Evolutionary conservation across 371 early-diverging fungal species (phyloP).

Genomic region (Mucor irregularis): DNA sequence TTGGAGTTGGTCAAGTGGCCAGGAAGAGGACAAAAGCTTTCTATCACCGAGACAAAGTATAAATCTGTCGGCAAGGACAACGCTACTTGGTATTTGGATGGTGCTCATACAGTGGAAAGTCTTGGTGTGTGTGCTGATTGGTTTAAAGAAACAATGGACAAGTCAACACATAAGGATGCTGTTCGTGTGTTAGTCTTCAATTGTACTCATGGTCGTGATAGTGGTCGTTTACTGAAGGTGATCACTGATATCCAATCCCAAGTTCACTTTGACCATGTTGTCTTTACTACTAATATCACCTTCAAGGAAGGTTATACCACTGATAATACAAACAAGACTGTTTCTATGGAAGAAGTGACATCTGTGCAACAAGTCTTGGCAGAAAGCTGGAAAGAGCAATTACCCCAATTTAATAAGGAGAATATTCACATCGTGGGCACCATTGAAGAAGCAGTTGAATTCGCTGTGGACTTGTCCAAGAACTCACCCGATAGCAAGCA

Average conservation of each 20-base stretch:
- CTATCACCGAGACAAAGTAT: slow-evolving; percentile 37
- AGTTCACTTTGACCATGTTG: slow-evolving; percentile 60
- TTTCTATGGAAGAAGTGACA: slow-evolving; percentile 55
- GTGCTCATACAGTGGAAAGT: slow-evolving; percentile 94
- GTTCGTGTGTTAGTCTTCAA: slow-evolving; percentile 79
- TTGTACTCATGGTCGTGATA: slow-evolving; percentile 82
- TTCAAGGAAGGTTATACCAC: slow-evolving; percentile 50
- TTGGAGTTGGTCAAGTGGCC: slow-evolving; percentile 79
- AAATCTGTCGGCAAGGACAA: slow-evolving; percentile 34
- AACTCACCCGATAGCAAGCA: slow-evolving; percentile 11
- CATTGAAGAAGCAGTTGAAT: slow-evolving; percentile 77
- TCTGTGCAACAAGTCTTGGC: slow-evolving; percentile 56
- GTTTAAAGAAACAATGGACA: slow-evolving; percentile 55
- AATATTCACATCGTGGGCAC: slow-evolving; percentile 52
- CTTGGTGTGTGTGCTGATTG: slow-evolving; percentile 78
- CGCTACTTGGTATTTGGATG: slow-evolving; percentile 83
- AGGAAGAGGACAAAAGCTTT: slow-evolving; percentile 79
- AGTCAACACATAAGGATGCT: slow-evolving; percentile 16
- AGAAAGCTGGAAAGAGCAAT: slow-evolving; percentile 49
- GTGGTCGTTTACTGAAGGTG: slow-evolving; percentile 52
- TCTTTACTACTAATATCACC: slow-evolving; percentile 80
- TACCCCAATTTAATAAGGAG: slow-evolving; percentile 30
- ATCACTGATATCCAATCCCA: slow-evolving; percentile 42
- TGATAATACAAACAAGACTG: slow-evolving; percentile 70
- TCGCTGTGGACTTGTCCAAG: slow-evolving; percentile 47